These are phyloP conservation scores for Fusarium guadeloupense DNA, from an alignment of 2,329 filamentous ascomycete species.

Conservation along the genomic window DNA sequence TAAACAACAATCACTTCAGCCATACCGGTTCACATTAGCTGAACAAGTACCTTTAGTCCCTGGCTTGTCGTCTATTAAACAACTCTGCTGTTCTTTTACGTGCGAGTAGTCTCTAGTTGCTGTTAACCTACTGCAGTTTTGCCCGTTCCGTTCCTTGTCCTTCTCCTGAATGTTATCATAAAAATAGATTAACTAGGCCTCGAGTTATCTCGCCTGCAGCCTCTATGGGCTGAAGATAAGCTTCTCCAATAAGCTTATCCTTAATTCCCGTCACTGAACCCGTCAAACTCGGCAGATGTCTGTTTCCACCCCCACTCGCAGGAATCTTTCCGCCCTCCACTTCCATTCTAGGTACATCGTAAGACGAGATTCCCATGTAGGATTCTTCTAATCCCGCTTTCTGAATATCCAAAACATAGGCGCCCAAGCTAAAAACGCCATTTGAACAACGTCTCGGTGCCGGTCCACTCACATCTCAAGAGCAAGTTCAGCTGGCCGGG, in stretches of 20 bases:
- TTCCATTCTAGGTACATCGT: neutral
- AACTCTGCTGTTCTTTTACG: too few relatives aligned
- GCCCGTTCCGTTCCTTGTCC: too few relatives aligned
- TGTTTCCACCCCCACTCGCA: neutral
- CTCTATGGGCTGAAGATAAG: neutral
- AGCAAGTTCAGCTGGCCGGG: slow-evolving; percentile 31
- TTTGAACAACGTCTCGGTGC: neutral
- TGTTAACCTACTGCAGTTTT: too few relatives aligned
- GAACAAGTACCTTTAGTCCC: too few relatives aligned
- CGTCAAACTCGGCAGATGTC: neutral
- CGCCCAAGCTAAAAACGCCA: slow-evolving; percentile 22
- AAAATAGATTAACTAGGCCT: too few relatives aligned
- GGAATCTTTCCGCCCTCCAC: neutral
- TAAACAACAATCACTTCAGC: too few relatives aligned
- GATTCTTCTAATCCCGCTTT: neutral
- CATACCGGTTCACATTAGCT: too few relatives aligned
- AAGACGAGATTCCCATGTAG: too few relatives aligned
- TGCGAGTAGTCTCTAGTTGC: too few relatives aligned
- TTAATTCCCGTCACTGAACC: neutral
- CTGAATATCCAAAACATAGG: slow-evolving; percentile 3
- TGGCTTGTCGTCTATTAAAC: too few relatives aligned
- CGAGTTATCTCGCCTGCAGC: neutral
- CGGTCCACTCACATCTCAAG: slow-evolving; percentile 9
- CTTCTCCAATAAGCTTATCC: slow-evolving; percentile 23
- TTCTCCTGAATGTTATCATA: too few relatives aligned